These are phyloP conservation scores for Ilyonectria sp. DNA, from an alignment of 2,329 filamentous ascomycete genomes.

Conservation along the genomic window DNA sequence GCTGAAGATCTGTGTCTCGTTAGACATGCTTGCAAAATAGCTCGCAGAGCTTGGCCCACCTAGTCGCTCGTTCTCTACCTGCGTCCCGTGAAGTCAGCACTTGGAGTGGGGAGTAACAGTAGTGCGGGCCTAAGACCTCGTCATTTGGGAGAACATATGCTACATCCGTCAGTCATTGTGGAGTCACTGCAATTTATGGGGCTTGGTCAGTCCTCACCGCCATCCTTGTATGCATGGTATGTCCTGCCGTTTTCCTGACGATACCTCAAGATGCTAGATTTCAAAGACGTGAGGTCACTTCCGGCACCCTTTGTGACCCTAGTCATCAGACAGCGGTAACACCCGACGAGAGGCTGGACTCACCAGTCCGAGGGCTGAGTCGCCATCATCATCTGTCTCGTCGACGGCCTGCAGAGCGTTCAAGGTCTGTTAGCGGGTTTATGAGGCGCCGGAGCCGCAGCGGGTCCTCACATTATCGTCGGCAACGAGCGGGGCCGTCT, in stretches of 20 bases:
- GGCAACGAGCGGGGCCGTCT: constrained; percentile 3
- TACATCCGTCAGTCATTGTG: constrained; percentile 8
- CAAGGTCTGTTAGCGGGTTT: constrained; percentile 1
- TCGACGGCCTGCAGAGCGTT: constrained; percentile 2
- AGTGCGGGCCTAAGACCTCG: constrained; percentile 20
- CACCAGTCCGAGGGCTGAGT: constrained; percentile 23
- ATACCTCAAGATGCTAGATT: constrained; percentile 29
- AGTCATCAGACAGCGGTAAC: neutral
- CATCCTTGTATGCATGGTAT: neutral
- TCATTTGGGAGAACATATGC: constrained; percentile 36
- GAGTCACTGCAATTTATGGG: neutral
- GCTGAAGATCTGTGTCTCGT: constrained; percentile 25
- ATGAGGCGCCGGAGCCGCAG: neutral
- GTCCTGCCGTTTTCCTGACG: constrained; percentile 28
- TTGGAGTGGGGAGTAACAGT: neutral
- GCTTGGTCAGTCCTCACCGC: neutral
- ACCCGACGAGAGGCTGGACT: neutral
- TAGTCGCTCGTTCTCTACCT: constrained; percentile 34
- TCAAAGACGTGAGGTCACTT: constrained; percentile 20
- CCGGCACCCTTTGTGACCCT: neutral
- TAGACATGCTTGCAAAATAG: neutral
- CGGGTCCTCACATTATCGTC: constrained; percentile 17
- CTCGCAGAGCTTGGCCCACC: neutral
- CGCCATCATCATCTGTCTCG: constrained; percentile 21
- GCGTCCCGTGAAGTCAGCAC: neutral